These are phyloP conservation scores for Cladosporium sp. DNA, from an alignment of 2,329 filamentous ascomycete genomes.

Conservation along the genomic window DNA sequence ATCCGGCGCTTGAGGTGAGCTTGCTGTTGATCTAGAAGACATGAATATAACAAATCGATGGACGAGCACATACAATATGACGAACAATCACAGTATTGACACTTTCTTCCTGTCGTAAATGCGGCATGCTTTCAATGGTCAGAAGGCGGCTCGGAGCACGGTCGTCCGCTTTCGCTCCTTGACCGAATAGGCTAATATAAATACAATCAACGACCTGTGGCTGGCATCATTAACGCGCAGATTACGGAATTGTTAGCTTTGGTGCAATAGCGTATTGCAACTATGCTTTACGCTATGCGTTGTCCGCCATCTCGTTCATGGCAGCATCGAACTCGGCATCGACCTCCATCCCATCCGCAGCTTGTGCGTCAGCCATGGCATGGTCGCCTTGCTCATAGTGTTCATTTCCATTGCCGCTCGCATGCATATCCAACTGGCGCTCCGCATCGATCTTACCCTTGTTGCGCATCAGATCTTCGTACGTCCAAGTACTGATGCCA, in stretches of 20 bases:
- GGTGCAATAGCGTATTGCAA: background rate
- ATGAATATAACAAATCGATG: background rate
- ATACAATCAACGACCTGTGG: background rate
- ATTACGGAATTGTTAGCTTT: background rate
- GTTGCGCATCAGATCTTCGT: slow-evolving; percentile 74
- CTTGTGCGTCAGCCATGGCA: slow-evolving; percentile 31
- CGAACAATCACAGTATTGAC: background rate
- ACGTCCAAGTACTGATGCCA: slow-evolving; percentile 89
- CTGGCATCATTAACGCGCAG: background rate
- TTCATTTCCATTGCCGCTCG: slow-evolving; percentile 49
- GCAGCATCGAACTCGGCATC: slow-evolving; percentile 40
- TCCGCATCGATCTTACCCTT: slow-evolving; percentile 74
- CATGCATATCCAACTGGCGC: slow-evolving; percentile 28
- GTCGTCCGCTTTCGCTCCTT: background rate
- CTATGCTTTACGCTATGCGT: slow-evolving; percentile 30
- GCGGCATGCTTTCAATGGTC: background rate
- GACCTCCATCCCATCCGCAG: slow-evolving; percentile 37
- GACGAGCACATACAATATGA: background rate
- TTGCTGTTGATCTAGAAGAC: background rate
- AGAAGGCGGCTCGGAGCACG: background rate
- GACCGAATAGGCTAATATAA: slow-evolving; percentile 12
- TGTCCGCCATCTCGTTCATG: slow-evolving; percentile 39
- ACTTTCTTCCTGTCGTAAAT: background rate
- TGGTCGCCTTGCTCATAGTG: slow-evolving; percentile 32
- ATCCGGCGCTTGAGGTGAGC: background rate